Evolutionary conservation across 768 basidiomycete species (phyloP).

Genomic region (Pleurotus citrinopileatus): DNA sequence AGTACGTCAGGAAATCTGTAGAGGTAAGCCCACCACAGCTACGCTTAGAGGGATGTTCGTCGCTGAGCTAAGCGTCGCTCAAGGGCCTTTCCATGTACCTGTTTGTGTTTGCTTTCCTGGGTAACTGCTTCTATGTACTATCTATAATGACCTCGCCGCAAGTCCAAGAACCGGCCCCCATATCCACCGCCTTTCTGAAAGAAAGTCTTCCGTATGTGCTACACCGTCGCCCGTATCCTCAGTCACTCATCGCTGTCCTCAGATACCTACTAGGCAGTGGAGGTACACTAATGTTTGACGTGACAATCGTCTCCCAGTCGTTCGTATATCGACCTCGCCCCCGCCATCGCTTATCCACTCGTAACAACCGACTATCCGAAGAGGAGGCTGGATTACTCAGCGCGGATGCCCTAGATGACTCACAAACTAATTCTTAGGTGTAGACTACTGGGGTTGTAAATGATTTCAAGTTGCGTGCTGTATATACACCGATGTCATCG

Average conservation of each 20-base stretch:
- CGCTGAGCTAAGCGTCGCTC: slow-evolving; percentile 5
- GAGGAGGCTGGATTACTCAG: slow-evolving; percentile 49
- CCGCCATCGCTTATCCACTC: slow-evolving; percentile 21
- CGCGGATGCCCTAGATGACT: slow-evolving; percentile 32
- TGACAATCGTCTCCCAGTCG: slow-evolving; percentile 86
- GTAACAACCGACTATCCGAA: slow-evolving; percentile 30
- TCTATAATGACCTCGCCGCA: slow-evolving; percentile 83
- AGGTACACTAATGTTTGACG: slow-evolving; percentile 91
- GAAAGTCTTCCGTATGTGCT: slow-evolving; percentile 82
- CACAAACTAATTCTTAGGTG: slow-evolving; percentile 25
- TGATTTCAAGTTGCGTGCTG: too few relatives aligned
- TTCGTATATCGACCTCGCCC: slow-evolving; percentile 65
- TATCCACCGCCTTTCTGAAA: slow-evolving; percentile 62
- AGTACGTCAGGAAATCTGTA: slow-evolving; percentile 90
- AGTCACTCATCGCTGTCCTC: neutral
- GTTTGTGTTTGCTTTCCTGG: slow-evolving; percentile 91
- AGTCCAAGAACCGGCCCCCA: slow-evolving; percentile 51
- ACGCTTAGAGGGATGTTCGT: neutral
- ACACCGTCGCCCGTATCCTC: neutral
- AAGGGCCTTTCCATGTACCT: slow-evolving; percentile 92
- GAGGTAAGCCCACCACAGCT: slow-evolving; percentile 39
- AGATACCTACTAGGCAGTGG: slow-evolving; percentile 90
- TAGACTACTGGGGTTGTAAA: too few relatives aligned
- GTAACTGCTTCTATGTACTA: slow-evolving; percentile 90
- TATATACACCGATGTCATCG: too few relatives aligned